phyloP scores from a whole-genome alignment of 2,329 filamentous ascomycete genomes.

The Colletotrichum plurivorum region DNA sequence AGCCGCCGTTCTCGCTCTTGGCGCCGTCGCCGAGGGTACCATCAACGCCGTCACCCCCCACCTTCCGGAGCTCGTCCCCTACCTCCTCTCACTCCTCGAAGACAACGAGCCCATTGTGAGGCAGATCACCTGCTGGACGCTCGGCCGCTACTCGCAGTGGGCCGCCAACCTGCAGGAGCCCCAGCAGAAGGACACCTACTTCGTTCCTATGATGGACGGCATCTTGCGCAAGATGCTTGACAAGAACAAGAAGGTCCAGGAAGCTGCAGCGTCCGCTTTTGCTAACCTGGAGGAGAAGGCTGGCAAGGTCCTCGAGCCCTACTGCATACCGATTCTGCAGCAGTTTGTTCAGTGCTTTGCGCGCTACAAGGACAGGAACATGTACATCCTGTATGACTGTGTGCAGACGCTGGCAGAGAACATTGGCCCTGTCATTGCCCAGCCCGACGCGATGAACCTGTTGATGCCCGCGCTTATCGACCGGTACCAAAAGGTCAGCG shows the following conservation, averaged over 20 bases:
- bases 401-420: conserved; percentile 96
- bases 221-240: conserved; percentile 96
- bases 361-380: conserved; percentile 98
- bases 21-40: conserved; percentile 95
- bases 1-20: conserved; percentile 92
- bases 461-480: conserved; percentile 94
- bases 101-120: conserved; percentile 92
- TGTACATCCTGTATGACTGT: conserved; percentile 99
- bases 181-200: conserved; percentile 80
- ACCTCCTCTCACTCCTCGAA: conserved; percentile 86
- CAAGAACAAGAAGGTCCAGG: conserved; percentile 97
- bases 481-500: conserved; percentile 87
- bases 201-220: conserved; percentile 97
- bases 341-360: conserved; percentile 94
- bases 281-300: conserved; percentile 96
- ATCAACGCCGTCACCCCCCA: conserved; percentile 92
- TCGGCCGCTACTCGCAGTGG: conserved; percentile 95
- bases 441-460: conserved; percentile 83
- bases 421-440: conserved; percentile 85
- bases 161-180: conserved; percentile 81
- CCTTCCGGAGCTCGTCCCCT: conserved; percentile 90
- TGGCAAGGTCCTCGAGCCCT: conserved; percentile 83
- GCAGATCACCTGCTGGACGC: conserved; percentile 98
- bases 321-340: conserved; percentile 89
- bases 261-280: conserved; percentile 95